Conservation (phyloP, 2,329 filamentous ascomycete species). For the Ascochyta viciae-villosae region DNA sequence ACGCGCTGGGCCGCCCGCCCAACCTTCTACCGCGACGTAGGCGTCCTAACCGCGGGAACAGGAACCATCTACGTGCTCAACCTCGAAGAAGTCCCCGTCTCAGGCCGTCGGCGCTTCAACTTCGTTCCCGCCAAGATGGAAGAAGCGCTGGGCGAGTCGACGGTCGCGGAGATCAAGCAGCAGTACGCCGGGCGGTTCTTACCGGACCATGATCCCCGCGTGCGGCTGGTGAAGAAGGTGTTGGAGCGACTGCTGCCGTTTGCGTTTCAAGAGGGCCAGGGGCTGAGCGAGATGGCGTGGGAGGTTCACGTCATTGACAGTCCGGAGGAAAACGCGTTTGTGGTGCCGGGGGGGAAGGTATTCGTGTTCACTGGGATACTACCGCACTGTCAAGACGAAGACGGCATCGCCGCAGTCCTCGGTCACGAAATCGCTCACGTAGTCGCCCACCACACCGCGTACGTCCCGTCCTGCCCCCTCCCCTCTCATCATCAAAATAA, state of each 20-base stretch:
- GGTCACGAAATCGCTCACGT: conserved; percentile 84
- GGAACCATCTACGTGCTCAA: conserved; percentile 71
- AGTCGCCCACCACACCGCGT: conserved; percentile 49
- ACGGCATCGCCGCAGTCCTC: conserved; percentile 75
- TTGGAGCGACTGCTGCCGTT: conserved; percentile 72
- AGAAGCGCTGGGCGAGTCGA: conserved; percentile 58
- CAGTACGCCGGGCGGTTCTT: conserved; percentile 64
- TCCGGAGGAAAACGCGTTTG: conserved; percentile 74
- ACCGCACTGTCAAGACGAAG: conserved; percentile 69
- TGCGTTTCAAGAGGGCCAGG: conserved; percentile 56
- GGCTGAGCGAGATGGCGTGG: conserved; percentile 61
- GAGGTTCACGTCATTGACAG: conserved; percentile 79
- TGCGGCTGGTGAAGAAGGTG: conserved; percentile 66
- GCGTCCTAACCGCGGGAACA: conserved; percentile 50
- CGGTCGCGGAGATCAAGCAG: conserved; percentile 65
- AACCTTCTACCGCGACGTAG: conserved; percentile 57
- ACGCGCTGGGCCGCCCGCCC: conserved; percentile 52
- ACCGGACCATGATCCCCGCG: conserved; percentile 65
- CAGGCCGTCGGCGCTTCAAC: conserved; percentile 76
- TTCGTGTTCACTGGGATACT: conserved; percentile 80
- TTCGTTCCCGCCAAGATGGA: conserved; percentile 65
- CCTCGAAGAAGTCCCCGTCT: conserved; percentile 75
- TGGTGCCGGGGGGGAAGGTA: conserved; percentile 78
- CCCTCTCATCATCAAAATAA: background rate
- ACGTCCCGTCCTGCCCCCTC: conserved; percentile 5